Conservation (phyloP, 2,329 filamentous ascomycete species). For the Ophiosphaerella herpotricha region DNA sequence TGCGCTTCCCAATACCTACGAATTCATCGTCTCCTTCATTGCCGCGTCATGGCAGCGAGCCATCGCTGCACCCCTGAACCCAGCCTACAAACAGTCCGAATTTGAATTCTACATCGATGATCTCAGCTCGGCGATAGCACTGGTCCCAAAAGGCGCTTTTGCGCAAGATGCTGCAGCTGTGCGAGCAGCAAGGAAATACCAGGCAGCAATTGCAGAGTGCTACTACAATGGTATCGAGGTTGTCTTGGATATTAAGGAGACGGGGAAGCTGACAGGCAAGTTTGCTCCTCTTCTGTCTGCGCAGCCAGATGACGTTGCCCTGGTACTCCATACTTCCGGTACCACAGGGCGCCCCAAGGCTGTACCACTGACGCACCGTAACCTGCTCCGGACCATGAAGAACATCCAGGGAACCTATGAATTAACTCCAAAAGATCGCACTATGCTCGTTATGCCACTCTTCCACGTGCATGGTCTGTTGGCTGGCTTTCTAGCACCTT, state of each 20-base stretch:
- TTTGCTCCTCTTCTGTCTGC: constrained; percentile 58
- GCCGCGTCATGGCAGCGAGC: constrained; percentile 84
- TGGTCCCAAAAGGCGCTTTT: constrained; percentile 75
- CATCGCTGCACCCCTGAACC: constrained; percentile 84
- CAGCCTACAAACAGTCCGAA: constrained; percentile 85
- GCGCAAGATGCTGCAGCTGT: constrained; percentile 71
- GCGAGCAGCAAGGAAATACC: constrained; percentile 75
- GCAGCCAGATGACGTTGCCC: constrained; percentile 76
- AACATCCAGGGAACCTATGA: constrained; percentile 82
- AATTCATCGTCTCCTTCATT: constrained; percentile 86
- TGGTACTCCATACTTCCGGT: constrained; percentile 82
- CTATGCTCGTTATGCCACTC: constrained; percentile 86
- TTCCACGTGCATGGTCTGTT: constrained; percentile 91
- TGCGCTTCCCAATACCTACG: constrained; percentile 81
- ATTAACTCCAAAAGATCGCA: constrained; percentile 72
- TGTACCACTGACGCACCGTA: constrained; percentile 77
- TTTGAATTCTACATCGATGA: constrained; percentile 94
- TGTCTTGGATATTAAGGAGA: constrained; percentile 76
- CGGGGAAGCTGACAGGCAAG: constrained; percentile 66
- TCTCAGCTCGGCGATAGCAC: constrained; percentile 75
- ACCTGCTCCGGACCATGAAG: constrained; percentile 80
- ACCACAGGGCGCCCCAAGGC: constrained; percentile 87
- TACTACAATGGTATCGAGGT: constrained; percentile 77
- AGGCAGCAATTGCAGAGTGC: constrained; percentile 83
- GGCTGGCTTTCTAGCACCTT: constrained; percentile 77